phyloP scores from a whole-genome alignment of 73 alveolate genomes.

The Tetrahymena borealis region DNA sequence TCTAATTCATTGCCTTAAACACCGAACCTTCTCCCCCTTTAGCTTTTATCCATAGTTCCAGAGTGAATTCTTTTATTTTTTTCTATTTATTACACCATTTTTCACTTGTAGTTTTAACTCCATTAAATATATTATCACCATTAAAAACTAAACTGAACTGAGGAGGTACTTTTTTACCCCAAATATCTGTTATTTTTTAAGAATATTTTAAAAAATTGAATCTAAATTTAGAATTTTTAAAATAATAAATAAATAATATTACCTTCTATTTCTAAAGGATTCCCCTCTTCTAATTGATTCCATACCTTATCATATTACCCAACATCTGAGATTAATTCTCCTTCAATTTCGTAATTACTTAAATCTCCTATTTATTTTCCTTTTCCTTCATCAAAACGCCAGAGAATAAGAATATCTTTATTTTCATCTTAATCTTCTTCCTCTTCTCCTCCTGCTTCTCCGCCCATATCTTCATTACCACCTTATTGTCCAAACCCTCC shows the following conservation, averaged over 20 bases:
- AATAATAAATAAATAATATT: not conserved
- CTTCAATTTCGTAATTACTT: not conserved
- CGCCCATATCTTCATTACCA: not conserved
- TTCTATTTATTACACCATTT: not conserved
- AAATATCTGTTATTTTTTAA: not conserved
- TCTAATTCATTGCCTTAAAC: not conserved
- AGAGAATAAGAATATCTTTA: not conserved
- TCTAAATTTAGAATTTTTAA: not conserved
- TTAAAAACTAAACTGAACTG: not conserved
- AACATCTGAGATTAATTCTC: not conserved
- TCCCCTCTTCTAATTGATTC: not conserved
- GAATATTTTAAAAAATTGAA: not conserved
- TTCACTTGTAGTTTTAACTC: not conserved
- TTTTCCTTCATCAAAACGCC: not conserved
- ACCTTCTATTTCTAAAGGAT: not conserved
- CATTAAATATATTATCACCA: not conserved
- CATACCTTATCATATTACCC: not conserved
- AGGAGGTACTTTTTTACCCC: not conserved
- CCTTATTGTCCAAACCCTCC: not conserved
- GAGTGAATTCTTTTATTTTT: not conserved
- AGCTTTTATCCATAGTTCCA: not conserved
- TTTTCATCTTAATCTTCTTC: not conserved
- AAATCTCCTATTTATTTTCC: not conserved
- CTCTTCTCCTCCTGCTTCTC: not conserved
- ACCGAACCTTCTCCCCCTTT: not conserved